Evolutionary conservation across 2,329 filamentous ascomycete species (phyloP).

Genomic region (Whalleya microplaca): DNA sequence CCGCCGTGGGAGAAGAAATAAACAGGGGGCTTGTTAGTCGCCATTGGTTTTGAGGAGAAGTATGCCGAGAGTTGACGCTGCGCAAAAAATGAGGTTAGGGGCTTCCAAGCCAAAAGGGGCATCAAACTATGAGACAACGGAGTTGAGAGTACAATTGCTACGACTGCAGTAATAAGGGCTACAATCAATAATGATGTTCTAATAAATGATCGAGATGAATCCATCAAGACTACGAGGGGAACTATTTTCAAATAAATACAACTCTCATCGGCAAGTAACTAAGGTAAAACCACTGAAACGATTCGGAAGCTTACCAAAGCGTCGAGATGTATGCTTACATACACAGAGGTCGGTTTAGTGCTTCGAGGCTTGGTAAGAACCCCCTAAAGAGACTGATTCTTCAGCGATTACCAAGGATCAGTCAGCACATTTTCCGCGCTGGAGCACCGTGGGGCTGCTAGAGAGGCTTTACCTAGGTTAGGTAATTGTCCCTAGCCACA

Average conservation of each 20-base stretch:
- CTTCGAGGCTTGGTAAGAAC: background rate
- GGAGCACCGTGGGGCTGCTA: background rate
- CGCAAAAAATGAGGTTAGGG: constrained; percentile 18
- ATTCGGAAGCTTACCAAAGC: background rate
- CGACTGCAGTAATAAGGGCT: constrained; percentile 28
- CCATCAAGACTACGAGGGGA: constrained; percentile 8
- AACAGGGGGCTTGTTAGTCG: constrained; percentile 42
- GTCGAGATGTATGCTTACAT: background rate
- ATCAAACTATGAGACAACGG: constrained; percentile 19
- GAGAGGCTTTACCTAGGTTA: background rate
- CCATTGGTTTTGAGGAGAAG: constrained; percentile 25
- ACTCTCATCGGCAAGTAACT: background rate
- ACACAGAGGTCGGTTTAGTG: background rate
- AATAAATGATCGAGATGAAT: constrained; percentile 3
- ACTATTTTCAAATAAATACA: background rate
- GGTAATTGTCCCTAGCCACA: too few species aligned
- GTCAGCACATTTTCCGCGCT: constrained; percentile 27
- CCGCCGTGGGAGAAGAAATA: constrained; percentile 57
- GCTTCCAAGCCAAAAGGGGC: constrained; percentile 22
- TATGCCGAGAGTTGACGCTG: constrained; percentile 9
- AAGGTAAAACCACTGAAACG: background rate
- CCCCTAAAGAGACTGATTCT: constrained; percentile 7
- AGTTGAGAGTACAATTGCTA: constrained; percentile 32
- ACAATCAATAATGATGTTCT: constrained; percentile 20
- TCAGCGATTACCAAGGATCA: constrained; percentile 37